A percentile compares a stretch with the other conserved stretches of the same genome.
phyloP scores from a whole-genome alignment of 257 asterid genomes.

The Striga asiatica region DNA sequence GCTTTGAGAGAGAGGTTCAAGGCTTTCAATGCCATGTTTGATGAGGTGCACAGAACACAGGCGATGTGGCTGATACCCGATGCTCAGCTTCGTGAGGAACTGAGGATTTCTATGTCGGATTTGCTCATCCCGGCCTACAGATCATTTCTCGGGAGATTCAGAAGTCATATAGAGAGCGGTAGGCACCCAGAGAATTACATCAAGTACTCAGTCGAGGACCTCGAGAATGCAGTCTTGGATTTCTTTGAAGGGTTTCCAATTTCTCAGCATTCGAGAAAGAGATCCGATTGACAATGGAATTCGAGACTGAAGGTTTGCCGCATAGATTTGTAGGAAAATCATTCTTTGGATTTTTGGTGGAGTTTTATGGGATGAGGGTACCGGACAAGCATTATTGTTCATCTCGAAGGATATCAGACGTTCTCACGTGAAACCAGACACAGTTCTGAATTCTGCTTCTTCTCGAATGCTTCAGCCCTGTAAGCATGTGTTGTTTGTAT shows the following conservation, averaged over 20 bases:
- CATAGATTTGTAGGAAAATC: conserved; percentile 20
- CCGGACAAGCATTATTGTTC: conserved; percentile 21
- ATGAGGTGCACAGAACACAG: conserved; percentile 39
- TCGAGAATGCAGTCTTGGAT: conserved; percentile 31
- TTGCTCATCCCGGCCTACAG: conserved; percentile 37
- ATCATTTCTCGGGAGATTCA: conserved; percentile 36
- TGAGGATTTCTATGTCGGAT: conserved; percentile 27
- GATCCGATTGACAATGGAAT: conserved; percentile 26
- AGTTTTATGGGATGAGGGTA: background rate
- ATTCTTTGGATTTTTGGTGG: background rate
- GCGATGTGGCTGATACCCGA: conserved; percentile 40
- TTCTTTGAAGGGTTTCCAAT: conserved; percentile 39
- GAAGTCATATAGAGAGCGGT: conserved; percentile 40
- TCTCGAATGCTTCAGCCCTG: conserved; percentile 33
- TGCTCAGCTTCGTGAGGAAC: conserved; percentile 39
- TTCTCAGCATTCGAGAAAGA: conserved; percentile 43
- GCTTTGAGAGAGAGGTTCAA: conserved; percentile 34
- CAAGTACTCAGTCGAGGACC: conserved; percentile 38
- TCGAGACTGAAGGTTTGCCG: conserved; percentile 10
- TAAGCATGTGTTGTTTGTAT: conserved; percentile 36
- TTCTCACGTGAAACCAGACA: no score
- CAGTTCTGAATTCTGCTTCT: background rate
- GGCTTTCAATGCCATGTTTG: conserved; percentile 38
- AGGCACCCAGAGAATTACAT: conserved; percentile 37
- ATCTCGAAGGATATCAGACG: background rate